Conservation (phyloP, 23 red algal species). For the Cyanidioschyzon merolae region DNA sequence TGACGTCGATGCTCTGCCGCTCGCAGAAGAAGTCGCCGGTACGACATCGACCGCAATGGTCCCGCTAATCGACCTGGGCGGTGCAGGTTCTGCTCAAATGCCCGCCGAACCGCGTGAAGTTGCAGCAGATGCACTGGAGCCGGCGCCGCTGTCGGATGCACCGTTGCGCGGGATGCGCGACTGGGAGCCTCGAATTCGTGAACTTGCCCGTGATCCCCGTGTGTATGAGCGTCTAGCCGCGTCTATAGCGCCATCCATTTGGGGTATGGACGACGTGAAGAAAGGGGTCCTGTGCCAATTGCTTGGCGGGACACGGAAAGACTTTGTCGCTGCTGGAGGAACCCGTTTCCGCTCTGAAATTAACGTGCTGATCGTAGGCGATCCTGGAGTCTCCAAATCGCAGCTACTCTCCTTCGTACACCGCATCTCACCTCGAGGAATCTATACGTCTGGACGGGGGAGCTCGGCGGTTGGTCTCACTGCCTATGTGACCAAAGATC, state of each 20-base stretch:
- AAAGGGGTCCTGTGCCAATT: conserved; percentile 92
- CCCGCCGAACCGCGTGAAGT: background rate
- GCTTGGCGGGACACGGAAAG: conserved; percentile 78
- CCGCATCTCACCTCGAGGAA: conserved; percentile 82
- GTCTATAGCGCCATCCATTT: conserved; percentile 85
- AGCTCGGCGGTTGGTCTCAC: conserved; percentile 95
- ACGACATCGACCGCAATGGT: background rate
- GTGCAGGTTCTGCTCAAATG: background rate
- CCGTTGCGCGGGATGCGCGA: background rate
- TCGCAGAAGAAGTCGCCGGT: background rate
- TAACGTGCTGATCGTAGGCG: conserved; percentile 87
- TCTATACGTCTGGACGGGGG: conserved; percentile 96
- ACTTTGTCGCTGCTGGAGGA: conserved; percentile 41
- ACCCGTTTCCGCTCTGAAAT: conserved; percentile 75
- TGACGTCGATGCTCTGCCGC: conserved; percentile 13
- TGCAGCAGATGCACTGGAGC: background rate
- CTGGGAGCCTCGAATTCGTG: conserved; percentile 32
- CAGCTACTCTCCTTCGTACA: conserved; percentile 79
- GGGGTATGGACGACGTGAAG: conserved; percentile 82
- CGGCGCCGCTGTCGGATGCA: conserved; percentile 26
- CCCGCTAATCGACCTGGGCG: background rate
- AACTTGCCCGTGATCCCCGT: conserved; percentile 33
- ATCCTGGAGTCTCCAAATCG: conserved; percentile 85
- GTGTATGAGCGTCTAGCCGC: conserved; percentile 65
- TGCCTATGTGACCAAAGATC: conserved; percentile 84